Base-by-base conservation (phyloP, 2,329 filamentous ascomycete species). In the Clarireedia hainanense region DNA sequence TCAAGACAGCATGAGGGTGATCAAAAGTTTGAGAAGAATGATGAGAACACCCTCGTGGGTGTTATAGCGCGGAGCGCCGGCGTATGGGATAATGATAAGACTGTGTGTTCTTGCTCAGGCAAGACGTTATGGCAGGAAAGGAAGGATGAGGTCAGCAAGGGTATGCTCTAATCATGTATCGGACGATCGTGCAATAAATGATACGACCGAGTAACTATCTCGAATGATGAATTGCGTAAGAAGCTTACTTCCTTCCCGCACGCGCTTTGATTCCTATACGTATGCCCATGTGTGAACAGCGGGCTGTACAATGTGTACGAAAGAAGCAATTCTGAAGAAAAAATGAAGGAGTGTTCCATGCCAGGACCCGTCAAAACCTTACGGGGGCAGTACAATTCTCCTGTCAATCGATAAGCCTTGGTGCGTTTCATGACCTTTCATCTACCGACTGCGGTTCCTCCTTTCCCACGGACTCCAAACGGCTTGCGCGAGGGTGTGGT, bases 61-160 rank as follows among this genome's bases (percentile, higher is more conserved):
- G 91, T 99, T 51, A 89, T 99, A 73, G 94, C 94, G 49, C 80
- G 94, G 68, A 96, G 91, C 71, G 92, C 94, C 15, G 94, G 94
- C n/a, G 87, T 96, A 59, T 99, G 94, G 94, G 92, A 96, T 71
- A 96, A 99, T 66, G 90, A 96, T 70, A 99, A 97, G 80, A 96
- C 89, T 47, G 92, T 99, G 5, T 99, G 94, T 71, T 96, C 91
- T 48, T 99, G 94, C 73, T 95, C 91, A 39, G 94, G 94, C 4
- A 97, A 97, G 82, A 97, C 91, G 56, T 82, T 99, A 10, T 99
- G 94, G 94, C 88, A 99, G 73, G 94, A 99, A 77, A 83, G 94
- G 64, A 85, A 86, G 73, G 91, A 96, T 67, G 89, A 96, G 74
- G 84, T 91, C 43, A 79, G 80, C 63, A 91, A 89, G 74, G 94